phyloP scores from a whole-genome alignment of 805 yeast species.

The Metschnikowia continentalis region DNA sequence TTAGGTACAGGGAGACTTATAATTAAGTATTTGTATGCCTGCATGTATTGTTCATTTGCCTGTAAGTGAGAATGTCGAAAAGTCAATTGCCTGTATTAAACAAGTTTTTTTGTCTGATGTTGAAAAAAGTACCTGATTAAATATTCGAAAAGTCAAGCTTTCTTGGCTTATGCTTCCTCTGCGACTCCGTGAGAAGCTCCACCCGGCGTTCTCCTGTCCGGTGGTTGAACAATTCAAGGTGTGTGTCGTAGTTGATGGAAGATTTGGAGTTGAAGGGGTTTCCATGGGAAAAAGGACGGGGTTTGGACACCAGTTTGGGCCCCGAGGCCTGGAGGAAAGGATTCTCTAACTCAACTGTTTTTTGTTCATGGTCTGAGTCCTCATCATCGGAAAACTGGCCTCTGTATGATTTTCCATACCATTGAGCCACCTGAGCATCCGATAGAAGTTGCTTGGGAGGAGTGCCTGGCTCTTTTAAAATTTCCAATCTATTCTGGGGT shows the following conservation, averaged over 20 bases:
- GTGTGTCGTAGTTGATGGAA: constrained; percentile 30
- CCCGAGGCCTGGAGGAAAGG: constrained; percentile 2
- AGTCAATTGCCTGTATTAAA: no score
- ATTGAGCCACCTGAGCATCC: constrained; percentile 29
- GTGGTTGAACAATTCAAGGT: constrained; percentile 38
- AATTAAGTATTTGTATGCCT: no score
- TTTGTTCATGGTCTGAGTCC: constrained; percentile 16
- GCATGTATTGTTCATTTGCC: no score
- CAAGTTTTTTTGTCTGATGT: no score
- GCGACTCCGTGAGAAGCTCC: constrained; percentile 25
- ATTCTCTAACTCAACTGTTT: constrained; percentile 11
- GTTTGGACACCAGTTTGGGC: not conserved
- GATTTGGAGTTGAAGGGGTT: constrained; percentile 27
- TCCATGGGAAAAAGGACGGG: not conserved
- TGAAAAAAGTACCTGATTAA: not conserved
- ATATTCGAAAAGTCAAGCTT: constrained; percentile 25
- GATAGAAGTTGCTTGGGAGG: constrained; percentile 35
- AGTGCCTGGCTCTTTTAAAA: constrained; percentile 15
- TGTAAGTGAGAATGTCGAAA: no score
- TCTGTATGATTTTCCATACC: constrained; percentile 36
- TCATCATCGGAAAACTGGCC: constrained; percentile 28
- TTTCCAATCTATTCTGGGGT: not conserved
- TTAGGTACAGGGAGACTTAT: no score
- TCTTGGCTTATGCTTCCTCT: constrained; percentile 37
- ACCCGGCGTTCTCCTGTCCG: constrained; percentile 38